These are phyloP conservation scores for Zygosaccharomyces sapae DNA, from an alignment of 1,139 yeast genomes.

Conservation along the genomic window DNA sequence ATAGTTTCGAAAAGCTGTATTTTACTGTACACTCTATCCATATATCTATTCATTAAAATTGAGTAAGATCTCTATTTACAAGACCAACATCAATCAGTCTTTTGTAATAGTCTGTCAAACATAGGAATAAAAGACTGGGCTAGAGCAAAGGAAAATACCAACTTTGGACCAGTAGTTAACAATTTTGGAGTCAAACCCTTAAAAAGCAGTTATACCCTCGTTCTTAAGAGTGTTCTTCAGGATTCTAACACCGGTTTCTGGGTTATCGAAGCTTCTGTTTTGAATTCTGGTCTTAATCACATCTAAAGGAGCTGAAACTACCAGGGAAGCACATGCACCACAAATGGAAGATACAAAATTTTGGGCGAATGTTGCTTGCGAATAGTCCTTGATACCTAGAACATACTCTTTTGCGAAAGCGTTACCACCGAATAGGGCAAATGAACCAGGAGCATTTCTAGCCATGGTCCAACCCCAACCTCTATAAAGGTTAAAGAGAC, in stretches of 20 bases:
- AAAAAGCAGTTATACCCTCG: slow-evolving; percentile 87
- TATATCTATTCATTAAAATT: background rate
- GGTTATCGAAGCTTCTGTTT: slow-evolving; percentile 91
- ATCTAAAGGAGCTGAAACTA: slow-evolving; percentile 96
- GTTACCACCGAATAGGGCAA: slow-evolving; percentile 96
- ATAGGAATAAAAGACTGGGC: slow-evolving; percentile 97
- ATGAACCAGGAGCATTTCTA: slow-evolving; percentile 98
- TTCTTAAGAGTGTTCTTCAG: slow-evolving; percentile 87
- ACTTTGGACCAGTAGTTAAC: slow-evolving; percentile 95
- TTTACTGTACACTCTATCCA: no score
- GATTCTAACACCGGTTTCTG: slow-evolving; percentile 89
- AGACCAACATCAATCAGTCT: slow-evolving; percentile 10
- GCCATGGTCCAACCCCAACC: slow-evolving; percentile 99
- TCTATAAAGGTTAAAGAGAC: slow-evolving; percentile 76
- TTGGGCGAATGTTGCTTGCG: slow-evolving; percentile 90
- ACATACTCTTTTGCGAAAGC: slow-evolving; percentile 97
- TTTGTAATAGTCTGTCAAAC: slow-evolving; percentile 62
- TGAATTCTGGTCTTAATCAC: slow-evolving; percentile 98
- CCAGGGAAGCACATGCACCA: slow-evolving; percentile 96
- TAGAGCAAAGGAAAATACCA: slow-evolving; percentile 92
- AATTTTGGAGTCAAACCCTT: slow-evolving; percentile 96
- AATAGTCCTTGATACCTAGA: slow-evolving; percentile 78
- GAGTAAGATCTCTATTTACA: background rate
- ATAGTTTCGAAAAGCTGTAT: no score
- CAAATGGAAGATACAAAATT: slow-evolving; percentile 93